Percentiles rank a stretch among this genome's conserved stretches.
phyloP scores from a whole-genome alignment of 768 basidiomycete species.

The Pulveroboletus sp. region DNA sequence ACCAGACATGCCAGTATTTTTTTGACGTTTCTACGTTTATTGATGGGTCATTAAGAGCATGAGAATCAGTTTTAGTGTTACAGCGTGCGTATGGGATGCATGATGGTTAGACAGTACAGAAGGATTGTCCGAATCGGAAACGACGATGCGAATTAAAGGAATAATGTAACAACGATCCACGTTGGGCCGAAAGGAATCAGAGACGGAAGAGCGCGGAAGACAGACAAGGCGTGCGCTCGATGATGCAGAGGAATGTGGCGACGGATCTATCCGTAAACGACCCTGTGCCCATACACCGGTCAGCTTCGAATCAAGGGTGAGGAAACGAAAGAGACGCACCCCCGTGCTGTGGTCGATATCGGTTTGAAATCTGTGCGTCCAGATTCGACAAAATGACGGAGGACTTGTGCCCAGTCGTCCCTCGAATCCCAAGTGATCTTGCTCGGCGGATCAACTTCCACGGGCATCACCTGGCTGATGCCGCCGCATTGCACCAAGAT shows the following conservation, averaged over 20 bases:
- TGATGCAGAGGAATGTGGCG: background rate
- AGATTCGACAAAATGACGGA: conserved; percentile 65
- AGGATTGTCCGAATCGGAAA: conserved; percentile 21
- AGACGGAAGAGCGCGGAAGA: conserved; percentile 1
- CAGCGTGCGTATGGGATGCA: conserved; percentile 26
- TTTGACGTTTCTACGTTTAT: too few species aligned
- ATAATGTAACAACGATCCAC: conserved; percentile 30
- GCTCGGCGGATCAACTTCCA: conserved; percentile 75
- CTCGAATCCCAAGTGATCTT: conserved; percentile 74
- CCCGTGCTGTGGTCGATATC: conserved; percentile 71
- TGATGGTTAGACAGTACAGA: conserved; percentile 23
- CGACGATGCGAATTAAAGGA: conserved; percentile 20
- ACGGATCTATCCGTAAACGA: conserved; percentile 40
- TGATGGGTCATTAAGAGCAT: conserved; percentile 19
- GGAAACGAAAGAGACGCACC: conserved; percentile 45
- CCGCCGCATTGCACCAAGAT: conserved; percentile 74
- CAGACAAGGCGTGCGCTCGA: conserved; percentile 10
- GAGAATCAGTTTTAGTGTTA: conserved; percentile 19
- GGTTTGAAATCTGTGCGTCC: conserved; percentile 78
- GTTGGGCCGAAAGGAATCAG: conserved; percentile 10
- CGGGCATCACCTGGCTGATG: conserved; percentile 80
- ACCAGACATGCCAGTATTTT: too few species aligned
- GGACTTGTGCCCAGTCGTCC: conserved; percentile 68
- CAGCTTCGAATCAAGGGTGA: conserved; percentile 6
- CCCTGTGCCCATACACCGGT: conserved; percentile 24